Base-by-base conservation (phyloP, 495 filamentous ascomycete genomes). In the Pyronema omphalodes region DNA sequence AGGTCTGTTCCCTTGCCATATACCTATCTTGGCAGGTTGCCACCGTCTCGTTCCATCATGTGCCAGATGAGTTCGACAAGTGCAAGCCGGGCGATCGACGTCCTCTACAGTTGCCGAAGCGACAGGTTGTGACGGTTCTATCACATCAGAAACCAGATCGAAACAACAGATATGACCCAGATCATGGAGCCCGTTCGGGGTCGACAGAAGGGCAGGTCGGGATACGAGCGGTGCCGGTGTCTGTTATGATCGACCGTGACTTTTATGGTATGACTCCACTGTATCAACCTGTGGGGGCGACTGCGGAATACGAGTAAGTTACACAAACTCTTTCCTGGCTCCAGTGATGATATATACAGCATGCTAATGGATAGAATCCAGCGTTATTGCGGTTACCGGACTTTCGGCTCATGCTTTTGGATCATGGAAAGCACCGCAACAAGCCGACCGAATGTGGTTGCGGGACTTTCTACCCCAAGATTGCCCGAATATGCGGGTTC, bases 231-330 rank as follows among this genome's bases (percentile, higher is more conserved):
- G 23, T 29, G 5, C 23, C 23, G 23, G 23, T 29, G 2, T 5
- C 2, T 5, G 23, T 44, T 7, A 34, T 19, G 0, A 44, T 48
- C 3, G 55, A 57, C 36, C 17, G 12, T 12, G 8, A 54, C 12
- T 57, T 57, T 43, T 53, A 54, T 44, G 49, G 49, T n/a, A 11
- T 57, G 9, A 57, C 55, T 0, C 51, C 55, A 12, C 39, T 57
- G n/a, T 52, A 44, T 44, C 9, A 35, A 6, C 41, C 50, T 12
- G 23, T 29, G 5, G 23, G 23, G 5, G 5, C 23, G 1, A 29
- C 23, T 29, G 23, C 23, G 1, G 5, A 5, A 29, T 41, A 46
- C 18, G 55, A 57, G 49, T 54, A 41, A 40, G 50, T n/a, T 1
- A 2, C 23, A 2, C 6, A 37, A 17, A 0, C 1, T 15, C 5